Conservation (phyloP, 2,329 filamentous ascomycete genomes). For the Ramularia collo-cygni region DNA sequence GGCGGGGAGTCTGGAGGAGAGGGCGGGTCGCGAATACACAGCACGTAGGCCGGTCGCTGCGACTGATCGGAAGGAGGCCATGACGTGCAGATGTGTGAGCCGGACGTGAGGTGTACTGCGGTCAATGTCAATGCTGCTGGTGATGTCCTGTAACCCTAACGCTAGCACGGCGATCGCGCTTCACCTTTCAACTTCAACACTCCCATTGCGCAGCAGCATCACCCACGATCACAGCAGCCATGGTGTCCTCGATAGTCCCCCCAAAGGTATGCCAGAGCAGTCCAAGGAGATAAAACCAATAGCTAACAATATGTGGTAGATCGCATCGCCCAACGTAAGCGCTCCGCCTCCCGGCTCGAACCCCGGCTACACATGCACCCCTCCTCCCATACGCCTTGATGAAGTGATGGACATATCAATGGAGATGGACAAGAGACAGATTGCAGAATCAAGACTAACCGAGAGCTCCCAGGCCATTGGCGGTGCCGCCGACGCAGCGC, state of each 20-base stretch:
- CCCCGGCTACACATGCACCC: slow-evolving; percentile 2
- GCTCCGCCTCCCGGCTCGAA: slow-evolving; percentile 4
- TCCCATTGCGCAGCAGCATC: slow-evolving; percentile 2
- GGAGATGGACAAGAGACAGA: no score
- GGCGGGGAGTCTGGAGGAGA: slow-evolving; percentile 19
- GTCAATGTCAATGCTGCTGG: slow-evolving; percentile 11
- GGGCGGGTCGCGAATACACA: slow-evolving; percentile 23
- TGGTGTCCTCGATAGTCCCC: slow-evolving; percentile 85
- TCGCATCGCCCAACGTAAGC: slow-evolving; percentile 79
- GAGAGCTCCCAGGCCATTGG: slow-evolving; percentile 68
- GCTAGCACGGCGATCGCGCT: no score
- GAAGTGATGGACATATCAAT: not conserved
- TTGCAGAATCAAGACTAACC: slow-evolving; percentile 15
- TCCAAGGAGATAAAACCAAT: slow-evolving; percentile 29
- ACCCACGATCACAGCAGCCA: slow-evolving; percentile 22
- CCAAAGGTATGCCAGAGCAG: slow-evolving; percentile 72
- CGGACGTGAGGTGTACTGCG: slow-evolving; percentile 3
- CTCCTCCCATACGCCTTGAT: not conserved
- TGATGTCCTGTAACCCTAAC: slow-evolving; percentile 1
- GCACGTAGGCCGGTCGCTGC: slow-evolving; percentile 37
- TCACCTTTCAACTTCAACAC: slow-evolving; percentile 7
- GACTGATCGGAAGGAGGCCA: slow-evolving; percentile 22
- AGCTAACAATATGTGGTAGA: slow-evolving; percentile 42
- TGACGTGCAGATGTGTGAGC: slow-evolving; percentile 8
- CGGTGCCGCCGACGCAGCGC: slow-evolving; percentile 86